Base-by-base conservation (phyloP, 257 asterid genomes). In the Solanum pennellii region DNA sequence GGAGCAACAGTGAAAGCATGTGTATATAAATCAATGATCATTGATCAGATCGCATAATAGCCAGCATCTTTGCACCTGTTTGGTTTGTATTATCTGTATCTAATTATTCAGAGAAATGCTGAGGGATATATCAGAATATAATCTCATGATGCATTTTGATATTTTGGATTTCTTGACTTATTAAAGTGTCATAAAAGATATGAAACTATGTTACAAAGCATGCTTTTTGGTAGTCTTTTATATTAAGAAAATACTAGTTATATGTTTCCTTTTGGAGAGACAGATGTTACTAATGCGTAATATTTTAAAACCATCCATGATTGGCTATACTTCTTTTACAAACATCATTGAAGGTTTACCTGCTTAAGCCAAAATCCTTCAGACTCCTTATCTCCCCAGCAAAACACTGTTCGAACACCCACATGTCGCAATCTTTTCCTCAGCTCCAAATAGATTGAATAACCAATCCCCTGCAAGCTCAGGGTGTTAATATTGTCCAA, bases 371-470 rank as follows among this genome's bases (percentile, higher is more conserved):
- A 96, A 92, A 96, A 96, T 88, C 96, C 98, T 93, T 94, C 97
- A 35, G 99, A 96, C 88, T 93, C 98, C 88, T 92, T 91, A 89
- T 94, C 99, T 66, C 95, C 99, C 99, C 98, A 96, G 82, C 98
- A 96, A 73, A 93, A 90, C 65, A 96, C 87, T 82, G 94, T 94
- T 86, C 87, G 92, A 72, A 96, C 89, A 25, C 99, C 99, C 49
- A 96, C 95, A 88, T 91, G 92, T 87, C 82, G 94, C 89, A 96
- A 92, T 88, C 99, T 93, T 88, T 91, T 93, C 66, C 90, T 91
- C 91, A 95, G 82, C 86, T 95, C 98, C 93, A 86, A 88, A 92
- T 91, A 94, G 82, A 94, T 75, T 87, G 93, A 86, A 85, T 90
- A 89, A 37, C 99, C 99, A 82, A 96, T 90, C 71, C 98, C 99